These are phyloP conservation scores for Tanozyma kutaoensis DNA, from an alignment of 805 yeast genomes.

Conservation along the genomic window DNA sequence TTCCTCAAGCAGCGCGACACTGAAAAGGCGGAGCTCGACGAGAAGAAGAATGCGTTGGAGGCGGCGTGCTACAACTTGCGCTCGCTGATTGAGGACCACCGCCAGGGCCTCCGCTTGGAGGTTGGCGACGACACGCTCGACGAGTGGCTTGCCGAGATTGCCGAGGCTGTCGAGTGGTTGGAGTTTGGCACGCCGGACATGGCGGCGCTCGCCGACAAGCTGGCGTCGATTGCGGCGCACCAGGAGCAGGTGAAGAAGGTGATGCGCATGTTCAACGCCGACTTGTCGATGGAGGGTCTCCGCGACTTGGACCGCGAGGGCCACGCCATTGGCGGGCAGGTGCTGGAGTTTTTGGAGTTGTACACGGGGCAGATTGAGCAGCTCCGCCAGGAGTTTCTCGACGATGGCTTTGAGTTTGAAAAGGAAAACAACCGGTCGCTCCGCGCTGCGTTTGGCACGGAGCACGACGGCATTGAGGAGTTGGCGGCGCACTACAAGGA, in stretches of 20 bases:
- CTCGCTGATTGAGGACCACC: constrained; percentile 36
- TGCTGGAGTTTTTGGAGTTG: constrained; percentile 31
- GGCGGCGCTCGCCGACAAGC: constrained; percentile 13
- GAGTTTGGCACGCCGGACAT: constrained; percentile 57
- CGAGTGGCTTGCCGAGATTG: constrained; percentile 15
- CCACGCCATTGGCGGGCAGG: constrained; percentile 19
- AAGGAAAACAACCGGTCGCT: constrained; percentile 24
- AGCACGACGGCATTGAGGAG: no score
- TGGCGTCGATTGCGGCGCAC: constrained; percentile 7
- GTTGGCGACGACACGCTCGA: constrained; percentile 27
- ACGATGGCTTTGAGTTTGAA: constrained; percentile 36
- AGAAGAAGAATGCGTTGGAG: constrained; percentile 58
- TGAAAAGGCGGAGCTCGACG: constrained; percentile 39
- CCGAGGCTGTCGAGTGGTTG: constrained; percentile 59
- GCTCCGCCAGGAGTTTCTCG: constrained; percentile 12
- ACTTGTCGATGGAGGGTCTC: constrained; percentile 35
- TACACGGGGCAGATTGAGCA: constrained; percentile 32
- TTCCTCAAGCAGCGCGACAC: constrained; percentile 42
- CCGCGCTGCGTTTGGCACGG: no score
- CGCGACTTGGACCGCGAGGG: constrained; percentile 29
- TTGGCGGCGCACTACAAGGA: constrained; percentile 13
- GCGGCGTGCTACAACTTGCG: constrained; percentile 60
- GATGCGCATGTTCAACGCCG: constrained; percentile 28
- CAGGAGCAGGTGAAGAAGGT: constrained; percentile 15
- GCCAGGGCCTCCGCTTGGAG: constrained; percentile 11